Evolutionary conservation across 768 basidiomycete genomes (phyloP).

Genomic region (Xanthoconium purpureum): DNA sequence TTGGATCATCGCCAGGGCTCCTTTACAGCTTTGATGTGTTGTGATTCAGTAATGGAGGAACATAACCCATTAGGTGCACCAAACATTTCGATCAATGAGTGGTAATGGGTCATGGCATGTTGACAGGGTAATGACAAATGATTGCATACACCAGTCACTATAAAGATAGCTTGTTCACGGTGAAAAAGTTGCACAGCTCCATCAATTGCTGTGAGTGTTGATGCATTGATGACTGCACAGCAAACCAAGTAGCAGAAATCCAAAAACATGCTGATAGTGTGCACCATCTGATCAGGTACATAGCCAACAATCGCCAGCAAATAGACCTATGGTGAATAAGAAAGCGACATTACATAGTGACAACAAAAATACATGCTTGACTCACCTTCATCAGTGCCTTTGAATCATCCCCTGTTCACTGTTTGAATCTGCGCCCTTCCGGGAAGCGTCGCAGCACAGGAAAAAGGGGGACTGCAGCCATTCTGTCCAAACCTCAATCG

Average conservation of each 20-base stretch:
- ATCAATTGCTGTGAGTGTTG: too few species aligned
- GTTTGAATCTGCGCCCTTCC: too few species aligned
- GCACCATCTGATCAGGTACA: neutral
- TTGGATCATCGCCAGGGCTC: neutral
- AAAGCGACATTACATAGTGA: too few species aligned
- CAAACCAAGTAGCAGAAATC: too few species aligned
- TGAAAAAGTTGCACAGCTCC: too few species aligned
- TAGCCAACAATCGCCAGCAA: neutral
- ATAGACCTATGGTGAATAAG: neutral
- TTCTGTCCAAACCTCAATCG: too few species aligned
- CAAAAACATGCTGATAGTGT: neutral
- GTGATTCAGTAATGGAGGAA: neutral
- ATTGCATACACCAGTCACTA: neutral
- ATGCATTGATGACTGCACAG: too few species aligned
- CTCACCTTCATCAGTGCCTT: too few species aligned
- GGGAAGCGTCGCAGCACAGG: too few species aligned
- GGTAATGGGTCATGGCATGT: slow-evolving; percentile 12
- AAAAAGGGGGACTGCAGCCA: too few species aligned
- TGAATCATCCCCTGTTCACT: too few species aligned
- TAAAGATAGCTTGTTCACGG: neutral
- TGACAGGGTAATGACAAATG: slow-evolving; percentile 29
- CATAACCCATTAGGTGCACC: neutral
- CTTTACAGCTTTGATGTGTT: neutral
- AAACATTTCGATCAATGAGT: neutral
- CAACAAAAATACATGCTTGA: too few species aligned